These are phyloP conservation scores for Macadamia integrifolia DNA, from an alignment of 164 flowering plant species.

Conservation along the genomic window DNA sequence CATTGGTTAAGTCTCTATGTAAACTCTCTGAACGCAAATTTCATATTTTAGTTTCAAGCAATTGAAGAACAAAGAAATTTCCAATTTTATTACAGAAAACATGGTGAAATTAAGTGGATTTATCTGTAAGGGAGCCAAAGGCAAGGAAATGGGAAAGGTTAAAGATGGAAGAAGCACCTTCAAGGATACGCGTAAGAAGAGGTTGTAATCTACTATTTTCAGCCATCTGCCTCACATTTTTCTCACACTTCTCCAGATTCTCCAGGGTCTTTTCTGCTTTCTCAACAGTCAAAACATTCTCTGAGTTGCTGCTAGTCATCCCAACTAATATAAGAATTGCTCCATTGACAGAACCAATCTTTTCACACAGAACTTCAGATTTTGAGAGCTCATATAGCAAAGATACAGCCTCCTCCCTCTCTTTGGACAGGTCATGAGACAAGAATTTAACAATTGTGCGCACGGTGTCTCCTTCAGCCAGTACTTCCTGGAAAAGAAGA, in stretches of 20 bases:
- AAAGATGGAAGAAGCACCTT: slow-evolving; percentile 45
- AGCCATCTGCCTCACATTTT: slow-evolving; percentile 93
- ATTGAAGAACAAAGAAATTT: too few species aligned
- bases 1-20: too few species aligned
- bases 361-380: slow-evolving; percentile 69
- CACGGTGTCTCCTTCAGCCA: slow-evolving; percentile 78
- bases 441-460: slow-evolving; percentile 86
- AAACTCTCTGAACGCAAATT: too few species aligned
- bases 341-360: slow-evolving; percentile 86
- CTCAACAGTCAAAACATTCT: slow-evolving; percentile 64
- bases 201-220: slow-evolving; percentile 91
- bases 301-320: slow-evolving; percentile 89
- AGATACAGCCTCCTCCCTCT: slow-evolving; percentile 84
- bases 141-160: background rate
- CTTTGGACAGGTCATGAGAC: slow-evolving; percentile 74
- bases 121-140: background rate
- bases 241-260: slow-evolving; percentile 77
- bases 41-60: background rate
- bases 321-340: slow-evolving; percentile 88
- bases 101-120: too few species aligned
- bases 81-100: too few species aligned
- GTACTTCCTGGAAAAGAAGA: slow-evolving; percentile 53
- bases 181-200: slow-evolving; percentile 65
- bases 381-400: slow-evolving; percentile 87
- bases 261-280: slow-evolving; percentile 81